phyloP scores from a whole-genome alignment of 1,139 yeast species.

The Scheffersomyces segobiensis region DNA sequence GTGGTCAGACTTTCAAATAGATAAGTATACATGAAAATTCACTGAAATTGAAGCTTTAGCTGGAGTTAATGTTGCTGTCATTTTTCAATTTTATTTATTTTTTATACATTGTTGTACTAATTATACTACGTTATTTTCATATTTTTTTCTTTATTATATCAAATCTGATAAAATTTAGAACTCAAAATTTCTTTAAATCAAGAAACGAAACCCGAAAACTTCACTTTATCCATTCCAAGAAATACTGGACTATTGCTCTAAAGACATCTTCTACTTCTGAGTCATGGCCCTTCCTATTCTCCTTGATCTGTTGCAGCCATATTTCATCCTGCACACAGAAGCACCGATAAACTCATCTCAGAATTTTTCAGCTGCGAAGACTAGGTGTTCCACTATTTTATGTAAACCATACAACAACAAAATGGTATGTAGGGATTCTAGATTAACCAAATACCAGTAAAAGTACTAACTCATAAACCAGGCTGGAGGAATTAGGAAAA shows the following conservation, averaged over 20 bases:
- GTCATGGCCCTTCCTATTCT: not conserved
- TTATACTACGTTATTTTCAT: no score
- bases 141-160: no score
- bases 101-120: no score
- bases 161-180: no score
- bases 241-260: not conserved
- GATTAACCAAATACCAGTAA: conserved; percentile 1
- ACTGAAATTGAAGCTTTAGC: no score
- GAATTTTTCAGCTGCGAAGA: not conserved
- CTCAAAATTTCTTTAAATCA: no score
- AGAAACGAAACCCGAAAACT: no score
- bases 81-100: no score
- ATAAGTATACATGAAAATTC: no score
- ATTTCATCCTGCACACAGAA: not conserved
- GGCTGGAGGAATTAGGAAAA: conserved; percentile 37
- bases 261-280: not conserved
- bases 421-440: not conserved
- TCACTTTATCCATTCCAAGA: no score
- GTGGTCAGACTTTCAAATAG: no score
- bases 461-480: conserved; percentile 19
- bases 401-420: not conserved
- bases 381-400: not conserved
- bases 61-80: no score
- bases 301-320: not conserved
- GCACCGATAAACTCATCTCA: not conserved